A percentile compares a stretch with the other conserved stretches of the same genome.
phyloP scores from a whole-genome alignment of 176 grass and related monocot genomes.

The Oryza punctata region DNA sequence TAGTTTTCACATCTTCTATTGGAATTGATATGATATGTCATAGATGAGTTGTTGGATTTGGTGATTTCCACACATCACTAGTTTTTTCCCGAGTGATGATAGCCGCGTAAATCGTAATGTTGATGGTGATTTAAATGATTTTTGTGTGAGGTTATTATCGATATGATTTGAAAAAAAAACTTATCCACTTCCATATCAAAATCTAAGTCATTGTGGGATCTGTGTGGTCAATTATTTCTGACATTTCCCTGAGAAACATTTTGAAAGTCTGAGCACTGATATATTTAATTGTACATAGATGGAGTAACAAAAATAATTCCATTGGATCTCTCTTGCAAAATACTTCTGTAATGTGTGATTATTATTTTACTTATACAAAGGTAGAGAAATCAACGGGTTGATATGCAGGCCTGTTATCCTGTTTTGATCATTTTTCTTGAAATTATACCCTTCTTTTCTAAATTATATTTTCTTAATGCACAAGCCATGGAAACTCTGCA shows the following conservation, averaged over 20 bases:
- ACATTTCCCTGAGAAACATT: not conserved
- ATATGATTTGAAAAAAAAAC: not conserved
- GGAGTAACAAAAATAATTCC: too few species aligned
- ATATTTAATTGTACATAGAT: not conserved
- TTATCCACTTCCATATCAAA: not conserved
- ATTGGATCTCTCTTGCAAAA: not conserved
- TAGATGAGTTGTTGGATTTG: not conserved
- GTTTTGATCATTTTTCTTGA: not conserved
- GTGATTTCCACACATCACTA: not conserved
- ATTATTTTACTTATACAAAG: too few species aligned
- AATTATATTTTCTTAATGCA: not conserved
- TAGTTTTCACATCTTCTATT: not conserved
- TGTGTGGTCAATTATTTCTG: not conserved
- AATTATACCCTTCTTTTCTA: not conserved
- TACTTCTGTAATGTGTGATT: not conserved
- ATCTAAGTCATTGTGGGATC: not conserved
- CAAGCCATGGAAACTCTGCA: not conserved
- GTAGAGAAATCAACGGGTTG: not conserved
- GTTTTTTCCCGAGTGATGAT: conserved; percentile 15
- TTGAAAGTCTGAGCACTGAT: not conserved
- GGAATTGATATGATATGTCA: not conserved
- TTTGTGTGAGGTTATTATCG: conserved; percentile 7
- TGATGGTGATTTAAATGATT: conserved; percentile 14
- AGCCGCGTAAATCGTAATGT: not conserved
- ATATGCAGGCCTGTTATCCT: not conserved